Percentiles rank a stretch among this genome's conserved stretches.
phyloP scores from a whole-genome alignment of 495 filamentous ascomycete species.

The Elasticomyces elasticus region DNA sequence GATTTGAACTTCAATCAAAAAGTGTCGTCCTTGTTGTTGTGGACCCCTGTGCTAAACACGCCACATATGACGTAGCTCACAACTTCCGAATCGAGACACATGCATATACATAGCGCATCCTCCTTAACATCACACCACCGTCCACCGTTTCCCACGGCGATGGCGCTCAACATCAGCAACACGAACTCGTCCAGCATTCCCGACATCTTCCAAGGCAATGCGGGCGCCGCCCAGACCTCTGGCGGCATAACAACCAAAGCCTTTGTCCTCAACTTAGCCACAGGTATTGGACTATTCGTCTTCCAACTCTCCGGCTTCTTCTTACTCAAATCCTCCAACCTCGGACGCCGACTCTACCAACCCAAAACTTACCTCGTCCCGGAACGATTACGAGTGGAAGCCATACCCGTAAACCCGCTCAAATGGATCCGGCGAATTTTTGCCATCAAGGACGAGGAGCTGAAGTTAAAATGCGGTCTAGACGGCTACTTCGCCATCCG shows the following conservation, averaged over 20 bases:
- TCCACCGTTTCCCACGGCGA: not conserved
- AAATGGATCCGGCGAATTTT: conserved; percentile 7
- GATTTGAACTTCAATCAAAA: too few species aligned
- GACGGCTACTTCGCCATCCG: conserved; percentile 11
- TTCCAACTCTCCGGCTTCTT: conserved; percentile 7
- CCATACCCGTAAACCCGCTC: conserved; percentile 3
- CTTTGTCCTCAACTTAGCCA: conserved; percentile 6
- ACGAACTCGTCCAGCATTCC: conserved; percentile 1
- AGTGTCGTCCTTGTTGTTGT: too few species aligned
- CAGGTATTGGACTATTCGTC: conserved; percentile 2
- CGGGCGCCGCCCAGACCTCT: not conserved
- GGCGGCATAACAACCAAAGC: conserved; percentile 8
- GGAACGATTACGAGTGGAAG: conserved; percentile 9
- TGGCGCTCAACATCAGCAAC: not conserved
- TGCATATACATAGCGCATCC: not conserved
- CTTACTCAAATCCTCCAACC: conserved; percentile 5
- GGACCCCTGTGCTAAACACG: too few species aligned
- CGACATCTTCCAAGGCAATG: conserved; percentile 2
- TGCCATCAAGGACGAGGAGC: conserved; percentile 8
- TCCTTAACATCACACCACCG: not conserved
- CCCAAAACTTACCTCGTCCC: conserved; percentile 11
- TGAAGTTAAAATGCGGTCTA: conserved; percentile 8
- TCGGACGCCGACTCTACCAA: conserved; percentile 6
- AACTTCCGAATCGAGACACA: not conserved
- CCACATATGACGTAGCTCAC: not conserved